phyloP scores from a whole-genome alignment of 225 moss, liverwort and hornwort genomes.

The Sphagnum tenellum region DNA sequence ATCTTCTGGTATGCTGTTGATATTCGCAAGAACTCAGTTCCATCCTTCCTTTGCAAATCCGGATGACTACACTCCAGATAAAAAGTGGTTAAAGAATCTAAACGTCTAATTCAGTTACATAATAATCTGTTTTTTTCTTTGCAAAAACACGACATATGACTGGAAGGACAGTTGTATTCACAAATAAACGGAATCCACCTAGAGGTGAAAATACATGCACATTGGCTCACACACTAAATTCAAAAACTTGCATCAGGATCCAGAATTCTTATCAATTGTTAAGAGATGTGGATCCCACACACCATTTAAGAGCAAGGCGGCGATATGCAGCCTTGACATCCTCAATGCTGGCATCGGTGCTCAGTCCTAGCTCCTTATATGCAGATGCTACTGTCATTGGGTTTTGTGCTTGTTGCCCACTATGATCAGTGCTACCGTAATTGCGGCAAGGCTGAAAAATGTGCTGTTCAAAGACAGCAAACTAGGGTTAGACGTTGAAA shows the following conservation, averaged over 20 bases:
- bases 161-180: too few relatives aligned
- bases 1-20: slow-evolving; percentile 81
- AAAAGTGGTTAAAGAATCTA: background rate
- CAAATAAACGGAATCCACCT: background rate
- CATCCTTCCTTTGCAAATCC: slow-evolving; percentile 73
- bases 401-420: slow-evolving; percentile 1
- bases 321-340: slow-evolving; percentile 91
- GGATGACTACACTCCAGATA: slow-evolving; percentile 61
- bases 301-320: slow-evolving; percentile 76
- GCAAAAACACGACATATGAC: too few relatives aligned
- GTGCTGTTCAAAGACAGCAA: too few relatives aligned
- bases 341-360: slow-evolving; percentile 59
- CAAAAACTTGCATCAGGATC: background rate
- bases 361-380: slow-evolving; percentile 63
- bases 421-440: too few relatives aligned
- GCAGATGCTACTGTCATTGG: slow-evolving; percentile 51
- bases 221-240: background rate
- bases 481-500: too few relatives aligned
- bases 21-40: slow-evolving; percentile 73
- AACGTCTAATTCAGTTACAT: background rate
- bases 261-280: background rate
- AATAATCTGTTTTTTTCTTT: background rate
- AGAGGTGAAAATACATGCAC: background rate
- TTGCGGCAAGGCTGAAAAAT: too few relatives aligned
- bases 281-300: background rate